A percentile compares a stretch with the other conserved stretches of the same genome.
Evolutionary conservation across 1,139 yeast species (phyloP).

Genomic region (Pichia sp.): DNA sequence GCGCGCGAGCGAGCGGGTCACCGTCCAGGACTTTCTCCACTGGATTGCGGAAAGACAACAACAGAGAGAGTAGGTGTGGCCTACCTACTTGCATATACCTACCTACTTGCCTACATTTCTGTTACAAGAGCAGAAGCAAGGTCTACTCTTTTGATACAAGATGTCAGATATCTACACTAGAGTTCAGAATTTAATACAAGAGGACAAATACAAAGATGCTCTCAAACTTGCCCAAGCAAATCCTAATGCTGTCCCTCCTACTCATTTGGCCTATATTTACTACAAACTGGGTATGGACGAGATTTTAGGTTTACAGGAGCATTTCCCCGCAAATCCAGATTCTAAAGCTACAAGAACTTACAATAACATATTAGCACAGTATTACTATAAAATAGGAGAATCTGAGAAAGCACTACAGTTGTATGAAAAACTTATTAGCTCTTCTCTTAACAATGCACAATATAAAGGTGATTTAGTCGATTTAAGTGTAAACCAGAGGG

Average conservation of each 20-base stretch:
- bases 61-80: not conserved
- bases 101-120: no score
- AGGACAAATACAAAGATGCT: slow-evolving; percentile 1
- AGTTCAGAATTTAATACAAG: not conserved
- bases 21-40: not conserved
- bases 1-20: not conserved
- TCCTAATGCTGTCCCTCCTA: not conserved
- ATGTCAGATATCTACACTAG: no score
- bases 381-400: slow-evolving; percentile 60
- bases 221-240: slow-evolving; percentile 6
- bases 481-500: slow-evolving; percentile 60
- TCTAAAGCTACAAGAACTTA: slow-evolving; percentile 39
- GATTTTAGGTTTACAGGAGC: slow-evolving; percentile 32
- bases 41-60: not conserved
- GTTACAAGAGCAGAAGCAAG: no score
- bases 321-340: slow-evolving; percentile 25
- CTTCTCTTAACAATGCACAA: slow-evolving; percentile 31
- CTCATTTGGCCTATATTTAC: slow-evolving; percentile 48
- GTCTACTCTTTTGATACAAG: no score
- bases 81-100: no score
- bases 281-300: slow-evolving; percentile 49
- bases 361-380: slow-evolving; percentile 77
- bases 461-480: slow-evolving; percentile 39
- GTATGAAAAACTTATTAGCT: slow-evolving; percentile 32
- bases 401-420: slow-evolving; percentile 46